Evolutionary conservation across 345 rosid species (phyloP).

Genomic region (Linum lewisii): DNA sequence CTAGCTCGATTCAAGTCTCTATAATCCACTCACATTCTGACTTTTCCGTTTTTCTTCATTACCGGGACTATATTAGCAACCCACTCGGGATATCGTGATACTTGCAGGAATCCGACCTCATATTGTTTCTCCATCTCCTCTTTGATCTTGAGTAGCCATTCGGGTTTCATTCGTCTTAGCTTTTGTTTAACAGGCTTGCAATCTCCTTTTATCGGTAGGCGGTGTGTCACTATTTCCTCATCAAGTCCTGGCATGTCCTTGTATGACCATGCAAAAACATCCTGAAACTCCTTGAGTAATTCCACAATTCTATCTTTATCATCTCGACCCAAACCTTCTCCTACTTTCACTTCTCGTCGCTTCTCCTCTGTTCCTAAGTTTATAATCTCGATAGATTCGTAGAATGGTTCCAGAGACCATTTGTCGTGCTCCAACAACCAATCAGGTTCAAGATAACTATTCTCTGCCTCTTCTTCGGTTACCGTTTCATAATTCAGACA

Average conservation of each 20-base stretch:
- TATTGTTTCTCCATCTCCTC: not conserved
- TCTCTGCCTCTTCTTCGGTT: not conserved
- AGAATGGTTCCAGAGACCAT: not conserved
- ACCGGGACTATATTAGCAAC: not conserved
- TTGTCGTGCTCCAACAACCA: not conserved
- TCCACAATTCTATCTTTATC: not conserved
- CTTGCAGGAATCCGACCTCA: not conserved
- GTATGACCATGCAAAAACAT: not conserved
- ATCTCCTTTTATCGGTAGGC: not conserved
- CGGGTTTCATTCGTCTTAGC: not conserved
- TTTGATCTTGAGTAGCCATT: not conserved
- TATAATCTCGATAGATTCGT: not conserved
- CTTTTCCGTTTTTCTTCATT: not conserved
- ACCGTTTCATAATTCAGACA: not conserved
- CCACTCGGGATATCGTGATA: not conserved
- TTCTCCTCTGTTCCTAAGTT: not conserved
- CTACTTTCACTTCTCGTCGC: not conserved
- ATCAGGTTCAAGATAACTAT: not conserved
- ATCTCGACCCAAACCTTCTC: not conserved
- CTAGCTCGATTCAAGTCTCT: not conserved
- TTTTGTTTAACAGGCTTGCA: not conserved
- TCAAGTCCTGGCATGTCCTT: not conserved
- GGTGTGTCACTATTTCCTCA: not conserved
- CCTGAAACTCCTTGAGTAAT: not conserved
- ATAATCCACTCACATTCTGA: not conserved